Evolutionary conservation across 805 yeast species (phyloP).

Genomic region (Spathaspora hagerdaliae): DNA sequence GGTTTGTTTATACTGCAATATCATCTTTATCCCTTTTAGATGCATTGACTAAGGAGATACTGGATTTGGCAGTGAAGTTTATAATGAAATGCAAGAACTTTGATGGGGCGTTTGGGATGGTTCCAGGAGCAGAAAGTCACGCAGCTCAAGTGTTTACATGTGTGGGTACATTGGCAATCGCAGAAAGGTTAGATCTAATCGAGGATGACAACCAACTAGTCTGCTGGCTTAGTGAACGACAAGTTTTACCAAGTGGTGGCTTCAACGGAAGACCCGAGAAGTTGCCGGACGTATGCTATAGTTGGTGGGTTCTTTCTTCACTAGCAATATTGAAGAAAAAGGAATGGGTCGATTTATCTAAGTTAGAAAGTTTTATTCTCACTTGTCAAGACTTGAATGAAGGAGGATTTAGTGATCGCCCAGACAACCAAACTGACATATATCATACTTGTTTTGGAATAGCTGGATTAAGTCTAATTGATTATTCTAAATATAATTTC

Average conservation of each 20-base stretch:
- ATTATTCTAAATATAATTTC: constrained; percentile 47
- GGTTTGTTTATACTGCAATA: constrained; percentile 82
- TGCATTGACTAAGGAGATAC: constrained; percentile 49
- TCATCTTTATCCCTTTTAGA: constrained; percentile 71
- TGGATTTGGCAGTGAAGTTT: constrained; percentile 62
- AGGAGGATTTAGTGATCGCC: constrained; percentile 93
- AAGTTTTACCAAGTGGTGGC: constrained; percentile 75
- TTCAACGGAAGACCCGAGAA: constrained; percentile 95
- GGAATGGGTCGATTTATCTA: constrained; percentile 73
- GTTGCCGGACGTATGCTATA: constrained; percentile 94
- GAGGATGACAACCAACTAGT: constrained; percentile 44
- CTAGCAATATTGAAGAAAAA: constrained; percentile 60
- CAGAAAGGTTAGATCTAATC: constrained; percentile 49
- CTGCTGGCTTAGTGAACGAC: constrained; percentile 92
- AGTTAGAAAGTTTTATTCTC: constrained; percentile 64
- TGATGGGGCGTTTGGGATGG: constrained; percentile 93
- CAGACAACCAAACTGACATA: constrained; percentile 87
- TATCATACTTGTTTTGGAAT: constrained; percentile 90
- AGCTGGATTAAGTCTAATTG: constrained; percentile 80
- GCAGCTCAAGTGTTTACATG: constrained; percentile 90
- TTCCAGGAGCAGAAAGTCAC: constrained; percentile 94
- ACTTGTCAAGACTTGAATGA: constrained; percentile 67
- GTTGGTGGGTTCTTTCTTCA: constrained; percentile 94
- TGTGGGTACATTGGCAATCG: constrained; percentile 73
- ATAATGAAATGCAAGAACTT: constrained; percentile 74